These are phyloP conservation scores for Hymenoscyphus infarciens DNA, from an alignment of 2,329 filamentous ascomycete species.

Conservation along the genomic window DNA sequence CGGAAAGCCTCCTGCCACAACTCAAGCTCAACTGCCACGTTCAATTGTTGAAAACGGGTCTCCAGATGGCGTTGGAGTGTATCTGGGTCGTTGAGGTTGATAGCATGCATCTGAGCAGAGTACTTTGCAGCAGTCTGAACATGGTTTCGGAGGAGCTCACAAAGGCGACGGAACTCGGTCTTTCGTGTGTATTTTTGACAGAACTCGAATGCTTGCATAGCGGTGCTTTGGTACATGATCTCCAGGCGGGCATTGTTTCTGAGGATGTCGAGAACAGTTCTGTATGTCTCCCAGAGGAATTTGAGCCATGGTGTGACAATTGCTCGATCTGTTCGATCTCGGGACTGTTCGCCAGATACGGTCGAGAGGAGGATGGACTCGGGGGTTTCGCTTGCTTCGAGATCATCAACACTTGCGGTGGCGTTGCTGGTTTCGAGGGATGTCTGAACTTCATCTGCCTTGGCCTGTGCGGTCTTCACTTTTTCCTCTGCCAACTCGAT, in stretches of 20 bases:
- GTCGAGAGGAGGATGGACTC: slow-evolving; percentile 97
- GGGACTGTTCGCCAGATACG: slow-evolving; percentile 95
- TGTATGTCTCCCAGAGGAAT: slow-evolving; percentile 99
- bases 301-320: slow-evolving; percentile 99
- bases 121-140: slow-evolving; percentile 99
- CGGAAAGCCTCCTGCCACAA: slow-evolving; percentile 99
- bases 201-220: slow-evolving; percentile 97
- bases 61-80: slow-evolving; percentile 96
- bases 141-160: slow-evolving; percentile 96
- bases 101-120: slow-evolving; percentile 97
- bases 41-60: slow-evolving; percentile 96
- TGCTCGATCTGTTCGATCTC: slow-evolving; percentile 94
- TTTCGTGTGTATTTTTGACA: slow-evolving; percentile 97
- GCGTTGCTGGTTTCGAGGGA: slow-evolving; percentile 72
- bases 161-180: slow-evolving; percentile 98
- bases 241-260: slow-evolving; percentile 98
- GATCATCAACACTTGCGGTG: slow-evolving; percentile 79
- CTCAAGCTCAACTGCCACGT: slow-evolving; percentile 96
- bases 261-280: slow-evolving; percentile 95
- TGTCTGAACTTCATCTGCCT: slow-evolving; percentile 92
- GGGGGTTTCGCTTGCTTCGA: slow-evolving; percentile 95
- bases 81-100: slow-evolving; percentile 96
- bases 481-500: slow-evolving; percentile 96
- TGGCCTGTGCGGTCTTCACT: slow-evolving; percentile 91
- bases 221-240: slow-evolving; percentile 96